phyloP scores from a whole-genome alignment of 2,329 filamentous ascomycete genomes.

The Diplocarpon mali region DNA sequence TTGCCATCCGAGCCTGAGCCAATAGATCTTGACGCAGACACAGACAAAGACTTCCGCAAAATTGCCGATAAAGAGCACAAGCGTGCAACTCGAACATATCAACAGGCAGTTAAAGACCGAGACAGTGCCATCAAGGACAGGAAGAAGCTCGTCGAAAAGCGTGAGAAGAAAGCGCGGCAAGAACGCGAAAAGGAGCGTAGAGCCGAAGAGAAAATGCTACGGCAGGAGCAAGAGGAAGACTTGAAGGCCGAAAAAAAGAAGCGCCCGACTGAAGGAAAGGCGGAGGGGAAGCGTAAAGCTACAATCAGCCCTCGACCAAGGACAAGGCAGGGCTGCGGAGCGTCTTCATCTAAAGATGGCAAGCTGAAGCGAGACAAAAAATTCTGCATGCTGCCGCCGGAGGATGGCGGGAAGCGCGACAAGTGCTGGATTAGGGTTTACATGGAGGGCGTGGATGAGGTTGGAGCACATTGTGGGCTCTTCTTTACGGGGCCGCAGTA shows the following conservation, averaged over 20 bases:
- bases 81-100: conserved; percentile 50
- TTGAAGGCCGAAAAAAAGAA: conserved; percentile 24
- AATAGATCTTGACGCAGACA: conserved; percentile 46
- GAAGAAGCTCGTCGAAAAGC: conserved; percentile 46
- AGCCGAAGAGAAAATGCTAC: conserved; percentile 23
- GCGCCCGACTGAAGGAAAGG: conserved; percentile 21
- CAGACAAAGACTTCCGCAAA: conserved; percentile 55
- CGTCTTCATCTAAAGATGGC: conserved; percentile 10
- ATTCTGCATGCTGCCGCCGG: conserved; percentile 64
- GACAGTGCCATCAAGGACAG: conserved; percentile 53
- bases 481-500: conserved; percentile 68
- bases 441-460: conserved; percentile 77
- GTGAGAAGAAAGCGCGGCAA: conserved; percentile 32
- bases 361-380: conserved; percentile 37
- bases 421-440: conserved; percentile 66
- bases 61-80: conserved; percentile 59
- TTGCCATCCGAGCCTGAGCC: conserved; percentile 42
- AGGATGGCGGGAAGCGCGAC: conserved; percentile 46
- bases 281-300: conserved; percentile 19
- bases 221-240: conserved; percentile 21
- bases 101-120: conserved; percentile 54
- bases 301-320: conserved; percentile 12
- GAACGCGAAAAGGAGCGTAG: conserved; percentile 30
- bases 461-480: conserved; percentile 72
- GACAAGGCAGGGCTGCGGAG: conserved; percentile 3